These are phyloP conservation scores for Zalerion maritima DNA, from an alignment of 495 filamentous ascomycete species.

Conservation along the genomic window DNA sequence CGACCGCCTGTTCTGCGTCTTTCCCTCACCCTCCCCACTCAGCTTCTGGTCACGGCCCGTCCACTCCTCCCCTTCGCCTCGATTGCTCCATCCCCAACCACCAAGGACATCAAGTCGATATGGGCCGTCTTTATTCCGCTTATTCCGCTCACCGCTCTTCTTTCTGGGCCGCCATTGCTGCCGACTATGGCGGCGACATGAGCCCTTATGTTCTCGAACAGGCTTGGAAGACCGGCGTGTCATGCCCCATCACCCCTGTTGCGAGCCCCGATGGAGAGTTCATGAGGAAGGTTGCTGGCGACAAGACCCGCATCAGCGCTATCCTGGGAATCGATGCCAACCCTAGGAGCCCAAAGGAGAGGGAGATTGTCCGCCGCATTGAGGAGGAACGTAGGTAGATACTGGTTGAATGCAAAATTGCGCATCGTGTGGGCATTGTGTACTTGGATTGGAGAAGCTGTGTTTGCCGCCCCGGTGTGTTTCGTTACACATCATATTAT, in stretches of 20 bases:
- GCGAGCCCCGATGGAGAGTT: constrained; percentile 31
- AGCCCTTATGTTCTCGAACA: constrained; percentile 52
- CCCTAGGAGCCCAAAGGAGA: constrained; percentile 37
- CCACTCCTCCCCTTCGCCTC: constrained; percentile 27
- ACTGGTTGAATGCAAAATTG: too few relatives aligned
- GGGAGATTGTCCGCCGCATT: constrained; percentile 34
- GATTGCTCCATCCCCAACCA: constrained; percentile 29
- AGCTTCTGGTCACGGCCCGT: constrained; percentile 7
- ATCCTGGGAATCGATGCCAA: constrained; percentile 39
- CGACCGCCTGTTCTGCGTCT: constrained; percentile 14
- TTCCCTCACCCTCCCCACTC: constrained; percentile 13
- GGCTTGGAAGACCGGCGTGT: constrained; percentile 43
- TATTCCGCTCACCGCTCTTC: constrained; percentile 53
- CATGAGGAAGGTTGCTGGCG: too few relatives aligned
- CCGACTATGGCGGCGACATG: constrained; percentile 50
- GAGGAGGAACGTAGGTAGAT: constrained; percentile 26
- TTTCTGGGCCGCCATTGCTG: constrained; percentile 59
- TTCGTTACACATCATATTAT: too few relatives aligned
- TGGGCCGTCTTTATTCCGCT: constrained; percentile 48
- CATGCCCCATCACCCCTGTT: constrained; percentile 27
- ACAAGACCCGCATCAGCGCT: constrained; percentile 39
- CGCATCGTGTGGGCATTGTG: too few relatives aligned
- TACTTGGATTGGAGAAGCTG: too few relatives aligned
- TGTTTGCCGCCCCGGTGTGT: too few relatives aligned
- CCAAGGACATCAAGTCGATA: constrained; percentile 39